Evolutionary conservation across 140 eudicot species (phyloP), one percentile per base, ranked within the genome.

Genomic region (Anethum foeniculum): DNA sequence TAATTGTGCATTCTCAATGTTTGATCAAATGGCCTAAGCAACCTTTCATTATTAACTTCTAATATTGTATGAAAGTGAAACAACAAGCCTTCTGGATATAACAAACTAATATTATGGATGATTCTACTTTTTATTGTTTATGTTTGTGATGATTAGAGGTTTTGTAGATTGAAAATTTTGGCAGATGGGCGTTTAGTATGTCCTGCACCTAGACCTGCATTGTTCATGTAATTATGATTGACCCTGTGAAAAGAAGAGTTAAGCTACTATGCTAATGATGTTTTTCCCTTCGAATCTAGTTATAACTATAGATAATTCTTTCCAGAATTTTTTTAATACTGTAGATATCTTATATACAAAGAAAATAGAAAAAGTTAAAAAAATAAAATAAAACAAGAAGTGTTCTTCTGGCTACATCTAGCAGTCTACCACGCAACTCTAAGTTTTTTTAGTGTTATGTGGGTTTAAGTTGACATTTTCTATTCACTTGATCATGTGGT

Each of bases 1-100:
- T 34, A 10, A 62, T 43, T 68, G 30, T 79, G 81, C 75, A 34
- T 81, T 71, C 64, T 85, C 32, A 85, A 71, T 78, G 78, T 82
- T 34, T 75, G 85, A 72, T 65, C 60, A 73, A 83, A 39, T 79
- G 85, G 71, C 51, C 30, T 48, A 41, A 77, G 87, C 3, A 28
- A 36, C 58, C 21, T 62, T 43, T 43, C 4, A 5, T 41, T 41
- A 25, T 25, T 32, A 14, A 62, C 5, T 64, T 38, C 47, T 56
- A 60, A 49, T 38, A 38, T 77, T 56, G 60, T 49, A 46, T 39
- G 43, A 39, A 39, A 39, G 43, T 72, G 15, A 15, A 23, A 8
- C 12, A 36, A 38, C 27, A 18, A 34, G 25, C 4, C 15, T 52
- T 23, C 18, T 25, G 5, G 34, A 25, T 62, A 62, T 25, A 25